Conservation (phyloP, 129 eudicot genomes). For the Helichrysum umbraculigerum region DNA sequence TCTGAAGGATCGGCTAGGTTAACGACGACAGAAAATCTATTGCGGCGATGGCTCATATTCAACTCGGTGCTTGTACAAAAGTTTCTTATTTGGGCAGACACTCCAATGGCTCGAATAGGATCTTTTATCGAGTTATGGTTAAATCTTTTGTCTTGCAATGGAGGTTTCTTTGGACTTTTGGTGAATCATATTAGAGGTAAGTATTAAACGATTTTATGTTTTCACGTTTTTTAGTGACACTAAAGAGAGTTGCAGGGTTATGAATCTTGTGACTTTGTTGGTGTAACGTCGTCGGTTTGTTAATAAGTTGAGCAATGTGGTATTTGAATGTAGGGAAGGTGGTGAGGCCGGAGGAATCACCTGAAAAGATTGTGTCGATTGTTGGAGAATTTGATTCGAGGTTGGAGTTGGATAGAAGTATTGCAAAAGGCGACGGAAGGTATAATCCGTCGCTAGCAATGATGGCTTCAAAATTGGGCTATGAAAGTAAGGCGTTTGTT, state of each 20-base stretch:
- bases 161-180: slow-evolving; percentile 48
- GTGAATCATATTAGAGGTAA: slow-evolving; percentile 45
- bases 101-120: slow-evolving; percentile 54
- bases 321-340: slow-evolving; percentile 47
- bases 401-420: slow-evolving; percentile 40
- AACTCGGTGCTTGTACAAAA: slow-evolving; percentile 53
- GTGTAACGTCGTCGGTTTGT: neutral
- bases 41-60: slow-evolving; percentile 55
- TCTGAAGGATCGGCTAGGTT: slow-evolving; percentile 8
- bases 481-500: slow-evolving; percentile 51
- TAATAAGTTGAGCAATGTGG: neutral
- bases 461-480: slow-evolving; percentile 71
- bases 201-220: neutral
- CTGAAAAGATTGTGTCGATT: slow-evolving; percentile 44
- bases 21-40: slow-evolving; percentile 2
- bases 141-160: slow-evolving; percentile 54
- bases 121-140: slow-evolving; percentile 41
- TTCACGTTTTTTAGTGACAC: slow-evolving; percentile 10
- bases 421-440: slow-evolving; percentile 31
- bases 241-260: neutral
- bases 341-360: slow-evolving; percentile 45
- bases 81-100: slow-evolving; percentile 27
- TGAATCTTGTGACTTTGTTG: no score
- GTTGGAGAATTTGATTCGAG: slow-evolving; percentile 54
- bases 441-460: slow-evolving; percentile 46